Evolutionary conservation across 345 rosid genomes (phyloP).

Genomic region (Populus deltoides): DNA sequence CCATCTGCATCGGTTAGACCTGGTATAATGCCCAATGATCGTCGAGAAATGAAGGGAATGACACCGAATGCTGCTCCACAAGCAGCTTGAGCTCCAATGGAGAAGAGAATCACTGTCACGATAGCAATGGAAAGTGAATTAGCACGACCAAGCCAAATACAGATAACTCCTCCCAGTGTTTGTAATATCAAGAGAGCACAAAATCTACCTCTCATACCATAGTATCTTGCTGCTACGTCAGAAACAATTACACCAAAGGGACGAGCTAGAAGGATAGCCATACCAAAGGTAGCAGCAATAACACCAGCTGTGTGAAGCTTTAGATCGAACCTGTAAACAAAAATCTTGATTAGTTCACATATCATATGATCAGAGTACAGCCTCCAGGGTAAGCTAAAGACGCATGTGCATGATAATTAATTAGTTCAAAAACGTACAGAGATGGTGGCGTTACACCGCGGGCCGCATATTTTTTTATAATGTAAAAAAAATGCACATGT

Average conservation of each 20-base stretch:
- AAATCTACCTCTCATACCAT: slow-evolving; percentile 80
- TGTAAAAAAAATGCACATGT: too few species aligned
- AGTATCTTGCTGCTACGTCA: slow-evolving; percentile 48
- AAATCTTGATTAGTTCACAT: background rate
- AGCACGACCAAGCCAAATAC: slow-evolving; percentile 72
- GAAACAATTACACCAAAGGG: slow-evolving; percentile 77
- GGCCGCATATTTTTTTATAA: too few species aligned
- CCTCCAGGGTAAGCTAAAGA: background rate
- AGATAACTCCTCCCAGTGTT: slow-evolving; percentile 68
- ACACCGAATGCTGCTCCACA: slow-evolving; percentile 83
- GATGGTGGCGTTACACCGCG: too few species aligned
- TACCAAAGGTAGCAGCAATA: slow-evolving; percentile 78
- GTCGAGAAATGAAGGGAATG: slow-evolving; percentile 68
- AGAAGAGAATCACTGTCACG: slow-evolving; percentile 72
- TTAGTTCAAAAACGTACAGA: background rate
- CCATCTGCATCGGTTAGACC: slow-evolving; percentile 80
- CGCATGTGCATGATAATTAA: background rate
- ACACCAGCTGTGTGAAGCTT: slow-evolving; percentile 71
- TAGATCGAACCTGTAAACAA: slow-evolving; percentile 46
- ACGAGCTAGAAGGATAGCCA: slow-evolving; percentile 76
- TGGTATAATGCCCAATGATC: slow-evolving; percentile 71
- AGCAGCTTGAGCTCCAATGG: slow-evolving; percentile 74
- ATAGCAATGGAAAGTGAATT: slow-evolving; percentile 64
- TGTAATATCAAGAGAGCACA: slow-evolving; percentile 77
- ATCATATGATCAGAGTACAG: background rate